phyloP scores from a whole-genome alignment of 441 rosid species.

The Euphorbia celastroides region DNA sequence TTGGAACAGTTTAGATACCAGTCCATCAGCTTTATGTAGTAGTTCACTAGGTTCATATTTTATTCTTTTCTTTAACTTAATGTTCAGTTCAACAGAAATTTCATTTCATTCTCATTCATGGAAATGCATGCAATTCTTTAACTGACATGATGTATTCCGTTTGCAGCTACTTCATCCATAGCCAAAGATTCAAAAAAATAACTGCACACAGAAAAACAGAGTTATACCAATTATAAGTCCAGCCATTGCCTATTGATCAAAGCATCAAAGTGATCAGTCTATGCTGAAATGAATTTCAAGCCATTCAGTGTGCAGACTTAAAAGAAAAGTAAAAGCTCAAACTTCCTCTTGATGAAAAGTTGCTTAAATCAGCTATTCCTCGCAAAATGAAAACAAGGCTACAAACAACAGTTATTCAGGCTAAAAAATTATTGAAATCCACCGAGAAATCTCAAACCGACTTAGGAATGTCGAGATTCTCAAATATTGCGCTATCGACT shows the following conservation, averaged over 20 bases:
- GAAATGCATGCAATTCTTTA: not conserved
- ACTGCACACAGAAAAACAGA: not conserved
- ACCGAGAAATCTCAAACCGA: not conserved
- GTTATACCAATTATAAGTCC: not conserved
- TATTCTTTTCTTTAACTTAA: too few species aligned
- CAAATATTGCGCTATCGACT: constrained; percentile 80
- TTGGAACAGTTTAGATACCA: not conserved
- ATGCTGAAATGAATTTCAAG: not conserved
- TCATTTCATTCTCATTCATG: not conserved
- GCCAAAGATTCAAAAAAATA: not conserved
- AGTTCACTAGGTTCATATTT: not conserved
- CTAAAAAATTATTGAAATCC: not conserved
- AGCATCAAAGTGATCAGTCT: not conserved
- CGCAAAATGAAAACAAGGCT: not conserved
- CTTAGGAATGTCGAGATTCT: constrained; percentile 56
- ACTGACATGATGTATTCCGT: not conserved
- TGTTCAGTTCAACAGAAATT: not conserved
- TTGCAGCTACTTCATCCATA: not conserved
- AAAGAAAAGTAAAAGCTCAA: not conserved
- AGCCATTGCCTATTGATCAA: not conserved
- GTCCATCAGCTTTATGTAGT: constrained; percentile 3
- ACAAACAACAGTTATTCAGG: constrained; percentile 12
- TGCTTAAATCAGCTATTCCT: constrained; percentile 1
- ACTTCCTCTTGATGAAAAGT: not conserved
- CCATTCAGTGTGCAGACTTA: not conserved